phyloP scores from a whole-genome alignment of 2,329 filamentous ascomycete species.

The Dothideomycetes sp. region DNA sequence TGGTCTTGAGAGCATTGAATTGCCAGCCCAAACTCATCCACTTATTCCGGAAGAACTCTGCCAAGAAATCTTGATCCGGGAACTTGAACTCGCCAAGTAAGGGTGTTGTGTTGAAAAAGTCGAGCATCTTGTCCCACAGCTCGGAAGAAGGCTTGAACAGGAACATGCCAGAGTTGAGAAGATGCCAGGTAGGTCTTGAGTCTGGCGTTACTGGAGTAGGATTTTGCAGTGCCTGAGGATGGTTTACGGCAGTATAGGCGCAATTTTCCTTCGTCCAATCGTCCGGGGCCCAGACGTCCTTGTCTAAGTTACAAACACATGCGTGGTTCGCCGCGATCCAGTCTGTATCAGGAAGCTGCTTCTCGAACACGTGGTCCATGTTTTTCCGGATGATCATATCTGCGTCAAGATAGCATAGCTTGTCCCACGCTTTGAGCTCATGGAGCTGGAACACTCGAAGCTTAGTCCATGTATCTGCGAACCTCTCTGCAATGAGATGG shows the following conservation, averaged over 20 bases:
- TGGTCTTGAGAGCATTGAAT: slow-evolving; percentile 44
- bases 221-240: slow-evolving; percentile 23
- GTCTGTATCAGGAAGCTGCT: slow-evolving; percentile 23
- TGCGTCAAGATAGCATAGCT: slow-evolving; percentile 41
- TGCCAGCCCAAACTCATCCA: slow-evolving; percentile 39
- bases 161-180: slow-evolving; percentile 43
- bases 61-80: slow-evolving; percentile 44
- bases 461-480: slow-evolving; percentile 45
- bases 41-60: slow-evolving; percentile 33
- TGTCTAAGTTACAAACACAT: slow-evolving; percentile 42
- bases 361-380: slow-evolving; percentile 35
- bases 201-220: slow-evolving; percentile 23
- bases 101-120: slow-evolving; percentile 28
- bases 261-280: slow-evolving; percentile 39
- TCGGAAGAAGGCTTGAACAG: slow-evolving; percentile 33
- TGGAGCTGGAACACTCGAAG: slow-evolving; percentile 40
- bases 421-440: slow-evolving; percentile 23
- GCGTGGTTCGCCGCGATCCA: slow-evolving; percentile 39
- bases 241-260: slow-evolving; percentile 32
- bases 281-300: slow-evolving; percentile 38
- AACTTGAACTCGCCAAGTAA: slow-evolving; percentile 36
- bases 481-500: slow-evolving; percentile 38
- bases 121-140: slow-evolving; percentile 29
- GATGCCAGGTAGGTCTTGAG: slow-evolving; percentile 27
- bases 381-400: slow-evolving; percentile 38